Base-by-base conservation (phyloP, 352 stramenopile species). In the Globisporangium megalacanthum region DNA sequence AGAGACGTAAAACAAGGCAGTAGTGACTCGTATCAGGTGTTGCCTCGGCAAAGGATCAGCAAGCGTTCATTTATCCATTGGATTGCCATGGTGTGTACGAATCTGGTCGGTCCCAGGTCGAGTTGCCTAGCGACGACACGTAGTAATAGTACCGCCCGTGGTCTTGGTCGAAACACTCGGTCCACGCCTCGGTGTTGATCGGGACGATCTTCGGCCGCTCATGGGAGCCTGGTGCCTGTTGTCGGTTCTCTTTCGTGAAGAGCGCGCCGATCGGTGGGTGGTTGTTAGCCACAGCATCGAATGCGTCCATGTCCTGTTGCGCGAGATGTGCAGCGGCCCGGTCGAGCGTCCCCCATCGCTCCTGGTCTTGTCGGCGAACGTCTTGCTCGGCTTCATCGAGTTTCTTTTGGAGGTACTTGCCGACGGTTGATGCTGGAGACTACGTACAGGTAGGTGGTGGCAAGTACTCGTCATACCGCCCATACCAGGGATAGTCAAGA, bases 341-440 rank as follows among this genome's bases (percentile, higher is more conserved):
- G 0, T 78, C 58, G 14, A 84, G 47, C 4, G 19, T 70, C 2
- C 65, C 52, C 74, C 72, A 81, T 9, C 72, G 65, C 35, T 79
- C 60, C 17, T 58, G 54, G 22, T 72, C 75, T n/a, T 71, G 60
- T 14, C 41, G 48, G 5, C 59, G 63, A 17, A 84, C 68, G 13
- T 67, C 60, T 9, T 60, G 64, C 10, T 75, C 67, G 39, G 66
- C 73, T 6, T 61, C 52, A 20, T 74, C 63, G 4, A 83, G 58
- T 39, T 75, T 84, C 56, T 84, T 83, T 46, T 83, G 72, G 13
- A 79, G 55, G 41, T 73, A 76, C 19, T 46, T 64, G 39, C 46
- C 48, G 25, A 68, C 42, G 14, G 54, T 37, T 8, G 53, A 58
- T 7, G 44, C 37, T 31, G 55, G 39, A 5, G 47, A 54, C 20